Percentiles rank a stretch among this genome's conserved stretches.
Conservation (phyloP, 1,139 yeast genomes). For the Ogataea hybrid region DNA sequence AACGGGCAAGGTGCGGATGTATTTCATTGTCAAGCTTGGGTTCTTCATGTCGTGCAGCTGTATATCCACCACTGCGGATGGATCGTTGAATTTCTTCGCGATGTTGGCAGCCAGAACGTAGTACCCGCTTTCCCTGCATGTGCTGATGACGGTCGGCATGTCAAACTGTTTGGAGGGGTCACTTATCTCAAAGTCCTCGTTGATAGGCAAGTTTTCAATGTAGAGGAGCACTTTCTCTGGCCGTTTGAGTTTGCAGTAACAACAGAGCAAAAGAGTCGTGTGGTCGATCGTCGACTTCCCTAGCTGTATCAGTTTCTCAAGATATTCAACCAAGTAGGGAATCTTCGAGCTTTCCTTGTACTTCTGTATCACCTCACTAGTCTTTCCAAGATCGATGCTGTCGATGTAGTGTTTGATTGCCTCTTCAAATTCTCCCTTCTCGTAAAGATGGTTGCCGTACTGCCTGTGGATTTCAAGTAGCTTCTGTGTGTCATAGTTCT, state of each 20-base stretch:
- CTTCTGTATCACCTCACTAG: constrained; percentile 76
- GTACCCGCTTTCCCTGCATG: constrained; percentile 79
- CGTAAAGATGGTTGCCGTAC: constrained; percentile 72
- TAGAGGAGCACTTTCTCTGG: constrained; percentile 58
- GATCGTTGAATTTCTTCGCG: constrained; percentile 70
- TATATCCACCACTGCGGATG: constrained; percentile 75
- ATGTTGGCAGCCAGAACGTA: constrained; percentile 66
- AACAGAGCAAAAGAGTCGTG: constrained; percentile 74
- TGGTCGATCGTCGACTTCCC: constrained; percentile 70
- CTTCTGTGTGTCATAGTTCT: constrained; percentile 36
- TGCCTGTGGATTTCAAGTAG: constrained; percentile 56
- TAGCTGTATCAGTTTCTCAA: constrained; percentile 54
- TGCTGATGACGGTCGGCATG: constrained; percentile 63
- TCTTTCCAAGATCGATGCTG: constrained; percentile 44
- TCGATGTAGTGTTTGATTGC: constrained; percentile 69
- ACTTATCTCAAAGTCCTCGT: constrained; percentile 34
- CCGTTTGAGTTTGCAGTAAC: constrained; percentile 76
- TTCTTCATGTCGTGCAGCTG: constrained; percentile 66
- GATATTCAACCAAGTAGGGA: constrained; percentile 58
- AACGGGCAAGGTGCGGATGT: constrained; percentile 66
- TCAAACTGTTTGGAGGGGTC: constrained; percentile 50
- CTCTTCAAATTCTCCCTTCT: constrained; percentile 60
- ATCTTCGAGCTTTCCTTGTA: constrained; percentile 85
- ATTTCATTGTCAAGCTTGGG: constrained; percentile 61
- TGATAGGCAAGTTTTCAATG: constrained; percentile 42